Base-by-base conservation (phyloP, 495 filamentous ascomycete species). In the Mytilinidion resinicola region DNA sequence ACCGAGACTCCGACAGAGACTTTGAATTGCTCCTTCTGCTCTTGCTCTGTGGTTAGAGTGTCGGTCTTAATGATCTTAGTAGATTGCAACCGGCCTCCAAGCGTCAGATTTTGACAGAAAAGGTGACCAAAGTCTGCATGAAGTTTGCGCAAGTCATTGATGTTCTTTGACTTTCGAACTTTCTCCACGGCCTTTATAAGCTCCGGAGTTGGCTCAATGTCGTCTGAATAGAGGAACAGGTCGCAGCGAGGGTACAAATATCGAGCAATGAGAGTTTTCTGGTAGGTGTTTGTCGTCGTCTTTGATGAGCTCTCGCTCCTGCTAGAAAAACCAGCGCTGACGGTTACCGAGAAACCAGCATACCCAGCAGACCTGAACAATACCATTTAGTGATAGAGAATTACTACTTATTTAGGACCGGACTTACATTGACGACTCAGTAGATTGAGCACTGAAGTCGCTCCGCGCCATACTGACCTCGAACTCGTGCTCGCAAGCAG, bases 11-110 rank as follows among this genome's bases (percentile, higher is more conserved):
- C 44, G 9, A 48, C 44, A 15, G 44, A 48, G 17, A 48, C 44
- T 19, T 48, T 48, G 20, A 15, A 48, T 48, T 48, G 44, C 44
- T 48, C 44, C 17, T 48, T 48, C 17, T 48, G 44, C 20, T 48
- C 44, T 48, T 48, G 44, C 44, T 48, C 44, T 8, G n/a, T 48
- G 10, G 20, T 19, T 9, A 25, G 14, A 48, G n/a, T 48, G 10
- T 48, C 20, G n/a, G 44, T 25, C n/a, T 48, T 25, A 15, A 48
- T 48, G 8, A 48, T 48, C 20, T 25, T 48, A 15, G 44, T 48
- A 48, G 44, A 48, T 19, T 48, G 44, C 17, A 48, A 15, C 8
- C 44, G 44, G 8, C 44, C 44, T 15, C 44, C 44, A 8, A 48
- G n/a, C 8, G 44, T 48, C 8, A 48, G n/a, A 15, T 25, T 48